Percentiles rank a stretch among this genome's conserved stretches.
These are phyloP conservation scores for Botrytis byssoidea DNA, from an alignment of 2,329 filamentous ascomycete genomes.

Conservation along the genomic window DNA sequence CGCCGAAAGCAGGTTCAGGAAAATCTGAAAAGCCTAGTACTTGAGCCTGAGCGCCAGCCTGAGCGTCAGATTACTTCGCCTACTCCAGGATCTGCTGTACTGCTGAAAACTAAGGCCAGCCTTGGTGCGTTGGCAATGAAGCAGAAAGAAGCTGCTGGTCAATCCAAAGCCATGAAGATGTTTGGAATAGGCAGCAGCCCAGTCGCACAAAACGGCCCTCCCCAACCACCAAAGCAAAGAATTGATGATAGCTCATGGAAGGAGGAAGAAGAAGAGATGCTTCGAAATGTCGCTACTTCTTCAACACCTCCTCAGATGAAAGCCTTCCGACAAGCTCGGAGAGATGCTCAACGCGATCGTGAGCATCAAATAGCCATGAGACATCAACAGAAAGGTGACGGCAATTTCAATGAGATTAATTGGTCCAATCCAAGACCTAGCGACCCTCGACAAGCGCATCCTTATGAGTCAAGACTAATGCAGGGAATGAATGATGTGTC, in stretches of 20 bases:
- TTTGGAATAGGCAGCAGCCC: conserved; percentile 50
- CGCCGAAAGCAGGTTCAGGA: conserved; percentile 71
- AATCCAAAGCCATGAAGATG: conserved; percentile 59
- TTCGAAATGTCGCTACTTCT: conserved; percentile 22
- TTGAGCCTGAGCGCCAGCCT: conserved; percentile 53
- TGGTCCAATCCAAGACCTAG: conserved; percentile 21
- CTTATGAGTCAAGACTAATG: conserved; percentile 22
- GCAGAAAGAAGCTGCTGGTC: conserved; percentile 41
- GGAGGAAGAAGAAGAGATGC: conserved; percentile 34
- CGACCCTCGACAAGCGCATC: conserved; percentile 21
- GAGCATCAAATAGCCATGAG: conserved; percentile 35
- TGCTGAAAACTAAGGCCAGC: conserved; percentile 66
- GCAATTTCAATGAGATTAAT: conserved; percentile 25
- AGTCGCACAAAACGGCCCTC: conserved; percentile 43
- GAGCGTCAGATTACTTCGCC: conserved; percentile 22
- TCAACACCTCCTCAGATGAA: conserved; percentile 31
- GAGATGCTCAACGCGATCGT: conserved; percentile 37
- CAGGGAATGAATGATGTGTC: conserved; percentile 27
- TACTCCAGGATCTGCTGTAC: conserved; percentile 31
- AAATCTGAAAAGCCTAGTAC: conserved; percentile 66
- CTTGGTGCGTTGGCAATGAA: conserved; percentile 60
- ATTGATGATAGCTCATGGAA: conserved; percentile 33
- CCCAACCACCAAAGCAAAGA: conserved; percentile 43
- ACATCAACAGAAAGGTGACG: conserved; percentile 29
- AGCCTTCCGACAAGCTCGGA: conserved; percentile 36